Evolutionary conservation across 2,329 filamentous ascomycete genomes (phyloP).

Genomic region (Fusarium illudens): DNA sequence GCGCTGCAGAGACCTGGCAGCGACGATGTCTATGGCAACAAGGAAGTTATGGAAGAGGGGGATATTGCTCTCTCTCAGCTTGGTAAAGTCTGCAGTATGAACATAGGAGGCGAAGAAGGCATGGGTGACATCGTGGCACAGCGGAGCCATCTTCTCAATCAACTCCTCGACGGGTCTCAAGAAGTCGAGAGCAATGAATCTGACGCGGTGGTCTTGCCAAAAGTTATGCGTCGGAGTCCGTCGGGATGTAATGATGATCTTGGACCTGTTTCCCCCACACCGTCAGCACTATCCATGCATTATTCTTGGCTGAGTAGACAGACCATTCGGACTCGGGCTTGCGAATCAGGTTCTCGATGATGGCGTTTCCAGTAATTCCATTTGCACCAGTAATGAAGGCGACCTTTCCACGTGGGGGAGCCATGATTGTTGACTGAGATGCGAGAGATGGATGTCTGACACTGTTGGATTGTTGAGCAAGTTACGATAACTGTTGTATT

Average conservation of each 20-base stretch:
- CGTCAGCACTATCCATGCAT: background rate
- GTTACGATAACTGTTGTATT: background rate
- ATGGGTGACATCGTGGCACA: slow-evolving; percentile 29
- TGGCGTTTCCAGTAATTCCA: slow-evolving; percentile 32
- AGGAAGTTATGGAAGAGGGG: slow-evolving; percentile 29
- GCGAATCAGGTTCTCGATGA: slow-evolving; percentile 28
- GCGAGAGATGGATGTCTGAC: background rate
- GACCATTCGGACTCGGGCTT: slow-evolving; percentile 26
- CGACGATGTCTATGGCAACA: slow-evolving; percentile 22
- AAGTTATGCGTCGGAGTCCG: slow-evolving; percentile 13
- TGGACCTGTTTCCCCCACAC: slow-evolving; percentile 10
- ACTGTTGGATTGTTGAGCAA: background rate
- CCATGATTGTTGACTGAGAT: background rate
- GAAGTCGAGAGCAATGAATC: slow-evolving; percentile 29
- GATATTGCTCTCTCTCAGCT: slow-evolving; percentile 25
- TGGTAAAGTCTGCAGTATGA: slow-evolving; percentile 25
- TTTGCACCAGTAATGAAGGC: slow-evolving; percentile 30
- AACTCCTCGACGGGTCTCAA: slow-evolving; percentile 26
- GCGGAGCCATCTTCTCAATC: slow-evolving; percentile 16
- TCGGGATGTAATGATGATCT: slow-evolving; percentile 32
- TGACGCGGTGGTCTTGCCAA: slow-evolving; percentile 28
- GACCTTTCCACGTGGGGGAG: slow-evolving; percentile 18
- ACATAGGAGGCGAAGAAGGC: slow-evolving; percentile 32
- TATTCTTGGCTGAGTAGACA: too few species aligned
- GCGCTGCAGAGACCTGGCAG: slow-evolving; percentile 19